Base-by-base conservation (phyloP, 306 rosid genomes). In the Acmispon strigosus region DNA sequence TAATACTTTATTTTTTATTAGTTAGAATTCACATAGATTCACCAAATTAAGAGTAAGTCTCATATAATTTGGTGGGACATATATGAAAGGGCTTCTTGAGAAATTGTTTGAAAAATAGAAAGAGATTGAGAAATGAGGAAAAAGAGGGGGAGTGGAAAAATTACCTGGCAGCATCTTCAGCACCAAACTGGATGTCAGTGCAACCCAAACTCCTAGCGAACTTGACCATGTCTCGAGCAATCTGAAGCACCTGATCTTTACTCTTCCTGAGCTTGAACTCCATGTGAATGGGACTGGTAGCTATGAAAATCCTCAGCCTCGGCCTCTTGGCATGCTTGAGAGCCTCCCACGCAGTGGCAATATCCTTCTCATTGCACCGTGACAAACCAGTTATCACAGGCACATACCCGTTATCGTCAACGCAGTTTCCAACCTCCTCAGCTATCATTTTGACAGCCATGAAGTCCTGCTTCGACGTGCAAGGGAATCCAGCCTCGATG, bases 401-500 rank as follows among this genome's bases (percentile, higher is more conserved):
- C 37, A 32, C 37, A 6, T 32, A 32, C 8, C 37, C 37, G 8
- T 32, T 4, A 0, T 4, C 47, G 5, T 74, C 87, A 0, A 78
- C 92, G 0, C 51, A 22, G 49, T 85, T 91, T 0, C 99, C 99
- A 0, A 91, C 88, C 50, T 87, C 96, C 14, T 66, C 72, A 0
- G 97, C 96, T 11, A 94, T 91, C 75, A 66, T 37, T 54, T 84
- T 84, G 0, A 94, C 96, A 1, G 97, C 96, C 70, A 73, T 79
- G 64, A 87, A 91, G 67, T 94, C 97, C 0, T 82, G 85, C 0
- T 77, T 79, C 0, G 97, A 89, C 0, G 99, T 76, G 2, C 86
- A 86, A 1, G 99, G 97, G 61, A 91, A 94, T 0, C 99, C 97
- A 0, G 97, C 95, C 79, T 94, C 95, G n/a, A 94, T 91, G 34